Evolutionary conservation across 2,329 filamentous ascomycete species (phyloP).

Genomic region (Leptographium wingfieldii): DNA sequence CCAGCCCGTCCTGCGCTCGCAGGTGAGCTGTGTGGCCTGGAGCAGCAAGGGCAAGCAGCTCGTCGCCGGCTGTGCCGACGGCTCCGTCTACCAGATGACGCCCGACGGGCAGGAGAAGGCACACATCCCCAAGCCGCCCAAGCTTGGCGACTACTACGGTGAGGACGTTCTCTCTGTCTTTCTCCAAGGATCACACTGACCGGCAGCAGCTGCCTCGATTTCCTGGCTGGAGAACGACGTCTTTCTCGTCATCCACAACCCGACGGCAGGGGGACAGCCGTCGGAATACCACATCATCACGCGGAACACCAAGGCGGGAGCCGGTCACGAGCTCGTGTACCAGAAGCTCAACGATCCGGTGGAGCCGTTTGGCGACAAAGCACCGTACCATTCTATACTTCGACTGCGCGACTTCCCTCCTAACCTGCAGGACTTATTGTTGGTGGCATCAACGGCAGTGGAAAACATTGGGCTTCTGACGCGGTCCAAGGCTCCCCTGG

Average conservation of each 20-base stretch:
- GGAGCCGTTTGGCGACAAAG: slow-evolving; percentile 53
- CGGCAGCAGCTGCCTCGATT: slow-evolving; percentile 55
- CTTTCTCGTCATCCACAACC: slow-evolving; percentile 72
- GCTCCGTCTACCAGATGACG: slow-evolving; percentile 70
- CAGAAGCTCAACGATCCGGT: slow-evolving; percentile 66
- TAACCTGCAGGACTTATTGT: slow-evolving; percentile 65
- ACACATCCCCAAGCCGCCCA: slow-evolving; percentile 64
- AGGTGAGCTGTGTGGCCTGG: slow-evolving; percentile 80
- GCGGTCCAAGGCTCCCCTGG: slow-evolving; percentile 56
- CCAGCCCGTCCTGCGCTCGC: slow-evolving; percentile 49
- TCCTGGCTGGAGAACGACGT: slow-evolving; percentile 81
- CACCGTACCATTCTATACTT: slow-evolving; percentile 65
- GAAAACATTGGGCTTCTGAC: slow-evolving; percentile 70
- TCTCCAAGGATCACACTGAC: background rate
- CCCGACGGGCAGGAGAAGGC: slow-evolving; percentile 67
- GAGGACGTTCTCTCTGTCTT: slow-evolving; percentile 19
- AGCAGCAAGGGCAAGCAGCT: slow-evolving; percentile 89
- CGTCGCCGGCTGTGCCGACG: slow-evolving; percentile 72
- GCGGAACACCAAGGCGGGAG: slow-evolving; percentile 39
- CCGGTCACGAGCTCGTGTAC: slow-evolving; percentile 49
- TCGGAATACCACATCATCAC: slow-evolving; percentile 73
- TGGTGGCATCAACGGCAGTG: slow-evolving; percentile 70
- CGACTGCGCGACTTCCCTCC: slow-evolving; percentile 72
- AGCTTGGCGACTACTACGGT: slow-evolving; percentile 56
- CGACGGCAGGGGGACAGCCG: slow-evolving; percentile 42